phyloP scores from a whole-genome alignment of 371 early-diverging fungal species.

The Saksenaea vasiformis region DNA sequence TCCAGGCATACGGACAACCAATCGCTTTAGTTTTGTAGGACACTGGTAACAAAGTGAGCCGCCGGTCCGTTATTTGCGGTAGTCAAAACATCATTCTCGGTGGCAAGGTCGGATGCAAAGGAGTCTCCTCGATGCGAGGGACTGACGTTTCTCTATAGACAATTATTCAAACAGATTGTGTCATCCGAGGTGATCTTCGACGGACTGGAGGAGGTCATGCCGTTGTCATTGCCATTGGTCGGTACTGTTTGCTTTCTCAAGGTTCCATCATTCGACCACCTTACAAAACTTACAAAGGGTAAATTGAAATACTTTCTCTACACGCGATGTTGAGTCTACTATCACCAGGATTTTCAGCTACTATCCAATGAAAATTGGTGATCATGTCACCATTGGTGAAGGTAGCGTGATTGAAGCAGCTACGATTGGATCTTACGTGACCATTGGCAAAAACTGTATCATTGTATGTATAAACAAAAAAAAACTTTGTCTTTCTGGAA shows the following conservation, averaged over 20 bases:
- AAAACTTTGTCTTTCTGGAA: background rate
- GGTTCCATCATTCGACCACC: constrained; percentile 90
- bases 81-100: constrained; percentile 95
- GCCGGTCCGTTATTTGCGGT: constrained; percentile 88
- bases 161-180: constrained; percentile 87
- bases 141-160: constrained; percentile 57
- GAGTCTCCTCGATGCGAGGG: background rate
- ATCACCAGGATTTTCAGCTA: constrained; percentile 72
- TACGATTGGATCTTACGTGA: constrained; percentile 86
- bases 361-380: constrained; percentile 95
- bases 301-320: constrained; percentile 3
- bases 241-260: constrained; percentile 82
- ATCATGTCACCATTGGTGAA: constrained; percentile 90
- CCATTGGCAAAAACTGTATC: constrained; percentile 91
- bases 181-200: constrained; percentile 92
- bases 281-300: constrained; percentile 94
- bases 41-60: constrained; percentile 93
- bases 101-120: constrained; percentile 69
- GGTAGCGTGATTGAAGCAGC: constrained; percentile 92
- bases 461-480: constrained; percentile 80
- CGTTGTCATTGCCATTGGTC: constrained; percentile 88
- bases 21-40: constrained; percentile 53
- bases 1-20: background rate
- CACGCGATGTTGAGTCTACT: background rate
- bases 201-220: constrained; percentile 85